Base-by-base conservation (phyloP, 371 early-diverging fungal species). In the Mucor circinelloides region DNA sequence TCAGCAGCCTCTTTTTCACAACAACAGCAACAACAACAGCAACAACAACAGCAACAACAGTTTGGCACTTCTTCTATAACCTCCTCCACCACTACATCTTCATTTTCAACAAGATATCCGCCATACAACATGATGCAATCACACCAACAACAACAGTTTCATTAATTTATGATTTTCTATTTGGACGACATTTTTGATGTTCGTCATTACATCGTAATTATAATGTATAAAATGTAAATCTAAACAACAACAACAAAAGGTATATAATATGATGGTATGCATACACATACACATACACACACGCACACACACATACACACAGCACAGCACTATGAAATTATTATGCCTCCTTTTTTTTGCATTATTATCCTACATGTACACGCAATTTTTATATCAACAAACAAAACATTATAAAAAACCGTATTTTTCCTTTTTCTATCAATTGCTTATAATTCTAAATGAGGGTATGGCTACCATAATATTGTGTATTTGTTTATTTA, bases 71-170 rank as follows among this genome's bases (percentile, higher is more conserved):
- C 60, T 19, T n/a, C 42, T 2, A 23, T 23, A 21, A 25, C 58
- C 6, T 10, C 32, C n/a, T n/a, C 31, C 17, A 15, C 42, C 9
- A 15, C 46, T 4, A 7, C 59, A 27, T 27, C 44, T 27, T 27
- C 42, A 60, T 30, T 46, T 31, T n/a, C 60, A 60, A 3, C 46
- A 15, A 44, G 46, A 44, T 50, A 44, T 32, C 17, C 50, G 13
- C 62, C 50, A 32, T 50, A 32, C 32, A 48, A 48, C 23, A 62
- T 62, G 27, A 62, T 62, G 62, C 62, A 62, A 2, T 48, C 46
- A 36, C 62, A 62, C 10, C 62, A 61, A 25, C 61, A 61, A 13
- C 62, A 61, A 40, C 60, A 42, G 25, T 50, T 62, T 50, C 36
- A 62, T 50, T 62, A 50, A 62, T 23, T 44, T 23, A 23, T 46